Base-by-base conservation (phyloP, 345 rosid genomes). In the Anastatica hierochuntica region DNA sequence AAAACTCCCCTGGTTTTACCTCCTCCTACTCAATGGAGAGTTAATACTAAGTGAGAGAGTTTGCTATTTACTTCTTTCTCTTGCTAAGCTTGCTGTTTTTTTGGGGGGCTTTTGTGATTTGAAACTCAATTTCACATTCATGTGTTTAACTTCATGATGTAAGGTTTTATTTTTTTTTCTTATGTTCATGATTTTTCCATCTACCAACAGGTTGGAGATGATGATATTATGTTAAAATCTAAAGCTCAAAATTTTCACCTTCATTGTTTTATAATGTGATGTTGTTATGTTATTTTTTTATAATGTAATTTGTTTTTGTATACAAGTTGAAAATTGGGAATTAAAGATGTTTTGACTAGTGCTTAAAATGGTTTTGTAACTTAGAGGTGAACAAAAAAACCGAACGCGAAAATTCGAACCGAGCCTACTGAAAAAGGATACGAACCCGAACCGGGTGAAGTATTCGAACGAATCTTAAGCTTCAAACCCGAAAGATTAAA, bases 1-100 rank as follows among this genome's bases (percentile, higher is more conserved):
- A 61, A 55, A 64, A 45, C 69, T 58, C 63, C 67, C 67, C 58
- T 45, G 18, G 58, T 43, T 56, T 38, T 49, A 48, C 62, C 66
- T 57, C 48, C 13, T 21, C 24, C 24, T 43, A 46, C 30, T 43
- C 42, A 42, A 24, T 60, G 41, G 36, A 56, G 55, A 45, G 60
- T 44, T 45, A 59, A 15, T 15, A 11, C 67, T 30, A 49, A 41
- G 65, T 31, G 72, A 21, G 40, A 51, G 62, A 16, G 64, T 60
- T 39, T 34, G 67, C 57, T 72, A 26, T 17, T 43, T 31, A 33
- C 55, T 65, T 31, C 16, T 53, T 55, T 64, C 33, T 73, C 10
- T 30, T 8, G 23, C 14, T 8, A 40, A 45, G 68, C 16, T 30
- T 56, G 29, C 11, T 57, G 18, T 65, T 18, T 53, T 34, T 18